Evolutionary conservation across 192 early-diverging fungal genomes (phyloP), one percentile per base, ranked within the genome.

Genomic region (Glomus cerebriforme): DNA sequence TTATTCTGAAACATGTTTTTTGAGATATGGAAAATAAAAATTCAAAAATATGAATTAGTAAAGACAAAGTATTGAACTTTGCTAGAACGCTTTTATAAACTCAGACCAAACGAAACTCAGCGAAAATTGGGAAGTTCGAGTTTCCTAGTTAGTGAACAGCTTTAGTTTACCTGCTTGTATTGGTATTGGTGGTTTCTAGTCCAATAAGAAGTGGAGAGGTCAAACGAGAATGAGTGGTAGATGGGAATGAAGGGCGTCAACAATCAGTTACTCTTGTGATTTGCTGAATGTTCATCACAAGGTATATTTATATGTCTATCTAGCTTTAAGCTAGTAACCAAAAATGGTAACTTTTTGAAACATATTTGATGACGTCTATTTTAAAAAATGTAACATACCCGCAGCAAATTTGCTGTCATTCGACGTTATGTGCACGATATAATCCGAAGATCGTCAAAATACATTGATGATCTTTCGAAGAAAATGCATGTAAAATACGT

Each of bases 131-230:
- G 12, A 47, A 39, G 67, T 35, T 75, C 34, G 35, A 68, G 66
- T 12, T 59, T 27, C 29, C 27, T 75, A 62, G 29, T 62, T 75
- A 58, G 73, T 68, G 66, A 35, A 31, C 63, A 19, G 63, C 63
- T 65, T 65, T 65, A 65, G 27, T 59, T 67, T 78, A 78, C 62
- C 76, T 78, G 35, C 64, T 78, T 67, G 76, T 66, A 39, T 78
- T 75, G 76, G 76, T 78, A 78, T 78, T 78, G 76, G 76, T 78
- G 31, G 59, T 78, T 78, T 78, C 43, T 78, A 78, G 76, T 78
- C 76, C 76, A 78, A 78, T 78, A 78, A 78, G 76, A 78, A 67
- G 76, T 78, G 24, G 76, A 49, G 76, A 54, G 58, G 65, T 39
- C 76, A 64, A 78, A 78, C 60, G 76, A 78, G 64, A 78, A 78